These are phyloP conservation scores for Stephanodiscus minutulus DNA, from an alignment of 108 stramenopile genomes.

Conservation along the genomic window DNA sequence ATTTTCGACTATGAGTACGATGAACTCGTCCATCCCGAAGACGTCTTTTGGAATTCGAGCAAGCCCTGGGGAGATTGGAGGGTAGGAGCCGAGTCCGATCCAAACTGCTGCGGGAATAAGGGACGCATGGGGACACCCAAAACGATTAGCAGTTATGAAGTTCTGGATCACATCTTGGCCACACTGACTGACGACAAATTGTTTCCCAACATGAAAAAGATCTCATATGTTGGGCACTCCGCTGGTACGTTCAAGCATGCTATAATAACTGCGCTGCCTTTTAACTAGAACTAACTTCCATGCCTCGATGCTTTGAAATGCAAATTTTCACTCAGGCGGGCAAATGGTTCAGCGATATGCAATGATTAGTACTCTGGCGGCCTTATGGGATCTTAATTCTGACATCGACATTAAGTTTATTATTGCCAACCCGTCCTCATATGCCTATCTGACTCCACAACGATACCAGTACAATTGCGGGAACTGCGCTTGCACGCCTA, in stretches of 20 bases:
- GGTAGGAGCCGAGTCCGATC: constrained; percentile 37
- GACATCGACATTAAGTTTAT: constrained; percentile 8
- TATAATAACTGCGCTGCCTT: no score
- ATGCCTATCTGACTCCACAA: constrained; percentile 39
- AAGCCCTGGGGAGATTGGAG: constrained; percentile 44
- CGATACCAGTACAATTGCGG: constrained; percentile 5
- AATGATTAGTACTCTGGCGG: background rate
- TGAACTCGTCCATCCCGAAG: constrained; percentile 5
- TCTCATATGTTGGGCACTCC: constrained; percentile 37
- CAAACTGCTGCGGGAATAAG: background rate
- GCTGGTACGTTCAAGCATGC: no score
- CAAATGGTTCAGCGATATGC: constrained; percentile 49
- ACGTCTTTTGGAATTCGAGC: constrained; percentile 1
- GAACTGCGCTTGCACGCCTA: background rate
- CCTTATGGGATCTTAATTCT: no score
- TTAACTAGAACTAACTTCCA: no score
- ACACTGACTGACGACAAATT: background rate
- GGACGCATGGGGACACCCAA: constrained; percentile 14
- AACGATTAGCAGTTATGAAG: constrained; percentile 46
- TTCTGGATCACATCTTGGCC: constrained; percentile 42
- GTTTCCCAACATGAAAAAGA: background rate
- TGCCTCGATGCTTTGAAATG: no score
- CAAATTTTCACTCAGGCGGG: no score
- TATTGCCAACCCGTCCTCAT: constrained; percentile 43
- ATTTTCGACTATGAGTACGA: constrained; percentile 12